Conservation (phyloP, 176 grass and related monocot genomes). For the Calamus simplicifolius region DNA sequence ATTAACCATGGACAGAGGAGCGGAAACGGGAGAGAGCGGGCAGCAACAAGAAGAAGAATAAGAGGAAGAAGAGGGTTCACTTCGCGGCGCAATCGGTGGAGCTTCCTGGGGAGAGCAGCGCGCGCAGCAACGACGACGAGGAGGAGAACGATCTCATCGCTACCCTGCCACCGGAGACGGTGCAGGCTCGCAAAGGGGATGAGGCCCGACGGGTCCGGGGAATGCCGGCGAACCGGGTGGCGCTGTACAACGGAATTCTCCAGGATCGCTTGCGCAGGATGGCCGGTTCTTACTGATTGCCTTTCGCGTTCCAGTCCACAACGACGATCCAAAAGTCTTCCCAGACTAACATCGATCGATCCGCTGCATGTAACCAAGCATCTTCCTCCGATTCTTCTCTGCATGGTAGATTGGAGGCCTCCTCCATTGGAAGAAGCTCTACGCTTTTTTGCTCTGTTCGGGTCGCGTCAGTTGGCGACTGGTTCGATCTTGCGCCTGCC, state of each 20-base stretch:
- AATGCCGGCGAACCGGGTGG: slow-evolving; percentile 83
- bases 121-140: slow-evolving; percentile 4
- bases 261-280: slow-evolving; percentile 47
- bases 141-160: background rate
- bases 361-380: too few species aligned
- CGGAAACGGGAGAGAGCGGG: slow-evolving; percentile 32
- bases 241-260: slow-evolving; percentile 78
- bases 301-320: background rate
- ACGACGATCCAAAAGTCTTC: too few species aligned
- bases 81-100: slow-evolving; percentile 68
- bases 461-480: too few species aligned
- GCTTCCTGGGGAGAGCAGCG: background rate
- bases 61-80: slow-evolving; percentile 62
- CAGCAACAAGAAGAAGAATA: slow-evolving; percentile 9
- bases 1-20: slow-evolving; percentile 30
- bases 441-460: too few species aligned
- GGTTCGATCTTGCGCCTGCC: too few species aligned
- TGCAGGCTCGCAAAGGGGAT: background rate
- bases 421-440: too few species aligned
- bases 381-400: too few species aligned
- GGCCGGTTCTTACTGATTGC: slow-evolving; percentile 53
- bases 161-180: background rate
- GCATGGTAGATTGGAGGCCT: too few species aligned
- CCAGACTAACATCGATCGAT: too few species aligned
- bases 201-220: background rate